Percentiles rank a stretch among this genome's conserved stretches.
Evolutionary conservation across 73 alveolate species (phyloP).

Genomic region (Paramecium bursaria): DNA sequence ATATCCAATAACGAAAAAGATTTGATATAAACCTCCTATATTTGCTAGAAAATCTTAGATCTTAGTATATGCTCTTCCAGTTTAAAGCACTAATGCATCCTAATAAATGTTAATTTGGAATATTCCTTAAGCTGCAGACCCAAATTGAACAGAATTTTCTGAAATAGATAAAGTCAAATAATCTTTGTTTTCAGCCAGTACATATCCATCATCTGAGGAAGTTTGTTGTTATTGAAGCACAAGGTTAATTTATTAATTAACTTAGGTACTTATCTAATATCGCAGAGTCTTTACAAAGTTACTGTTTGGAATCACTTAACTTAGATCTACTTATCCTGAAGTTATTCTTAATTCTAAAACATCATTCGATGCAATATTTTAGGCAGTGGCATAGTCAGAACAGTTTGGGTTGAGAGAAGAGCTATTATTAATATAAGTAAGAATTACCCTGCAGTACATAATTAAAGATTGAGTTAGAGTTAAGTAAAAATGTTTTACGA

Average conservation of each 20-base stretch:
- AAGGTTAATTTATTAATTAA: too few species aligned
- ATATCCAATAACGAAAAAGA: constrained; percentile 7
- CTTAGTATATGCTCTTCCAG: constrained; percentile 27
- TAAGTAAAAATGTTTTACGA: constrained; percentile 21
- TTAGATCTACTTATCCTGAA: not conserved
- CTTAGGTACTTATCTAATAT: too few species aligned
- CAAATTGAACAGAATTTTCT: constrained; percentile 5
- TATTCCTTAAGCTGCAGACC: constrained; percentile 14
- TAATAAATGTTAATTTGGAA: not conserved
- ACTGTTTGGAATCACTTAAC: too few species aligned
- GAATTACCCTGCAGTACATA: constrained; percentile 37
- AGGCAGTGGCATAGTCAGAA: not conserved
- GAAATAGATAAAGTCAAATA: not conserved
- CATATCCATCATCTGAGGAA: constrained; percentile 20
- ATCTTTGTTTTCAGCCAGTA: not conserved
- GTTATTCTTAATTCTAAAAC: constrained; percentile 7
- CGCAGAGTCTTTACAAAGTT: too few species aligned
- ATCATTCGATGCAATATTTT: constrained; percentile 17
- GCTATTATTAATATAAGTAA: not conserved
- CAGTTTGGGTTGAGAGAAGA: not conserved
- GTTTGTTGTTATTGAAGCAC: not conserved
- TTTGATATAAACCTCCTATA: constrained; percentile 25
- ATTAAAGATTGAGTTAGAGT: not conserved
- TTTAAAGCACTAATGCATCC: not conserved
- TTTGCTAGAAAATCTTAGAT: not conserved